Percentiles rank a stretch among this genome's conserved stretches.
Evolutionary conservation across 345 rosid genomes (phyloP).

Genomic region (Eucalyptus marginata): DNA sequence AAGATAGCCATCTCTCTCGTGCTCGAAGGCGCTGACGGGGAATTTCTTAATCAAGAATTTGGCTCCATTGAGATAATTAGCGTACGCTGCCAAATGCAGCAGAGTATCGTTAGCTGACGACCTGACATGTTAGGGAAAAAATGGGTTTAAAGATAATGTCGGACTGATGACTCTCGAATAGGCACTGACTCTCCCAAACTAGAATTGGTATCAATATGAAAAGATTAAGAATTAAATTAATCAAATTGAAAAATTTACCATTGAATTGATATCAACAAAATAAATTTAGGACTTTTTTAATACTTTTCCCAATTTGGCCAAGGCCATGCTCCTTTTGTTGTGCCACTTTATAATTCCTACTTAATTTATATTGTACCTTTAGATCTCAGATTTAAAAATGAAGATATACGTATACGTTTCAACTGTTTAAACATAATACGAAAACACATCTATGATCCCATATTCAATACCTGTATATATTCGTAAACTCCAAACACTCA

Average conservation of each 20-base stretch:
- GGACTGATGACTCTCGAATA: not conserved
- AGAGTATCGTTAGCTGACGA: accelerated
- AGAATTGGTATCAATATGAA: accelerated
- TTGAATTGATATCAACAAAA: no score
- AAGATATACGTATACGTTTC: not conserved
- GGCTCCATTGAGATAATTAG: no score
- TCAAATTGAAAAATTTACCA: accelerated
- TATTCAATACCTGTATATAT: not conserved
- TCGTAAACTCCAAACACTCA: not conserved
- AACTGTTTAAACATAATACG: not conserved
- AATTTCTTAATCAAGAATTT: not conserved
- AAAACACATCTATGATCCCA: not conserved
- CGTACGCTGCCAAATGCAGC: not conserved
- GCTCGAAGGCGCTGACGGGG: not conserved
- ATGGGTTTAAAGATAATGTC: not conserved
- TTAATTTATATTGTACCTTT: not conserved
- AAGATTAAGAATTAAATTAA: no score
- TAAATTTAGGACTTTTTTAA: no score
- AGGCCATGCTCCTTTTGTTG: not conserved
- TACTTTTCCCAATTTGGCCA: not conserved
- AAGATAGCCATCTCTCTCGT: not conserved
- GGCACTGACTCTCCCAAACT: accelerated
- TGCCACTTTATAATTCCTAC: not conserved
- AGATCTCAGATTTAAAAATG: not conserved
- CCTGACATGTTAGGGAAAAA: not conserved